Base-by-base conservation (phyloP, 83 land plant genomes). In the Picea abies region DNA sequence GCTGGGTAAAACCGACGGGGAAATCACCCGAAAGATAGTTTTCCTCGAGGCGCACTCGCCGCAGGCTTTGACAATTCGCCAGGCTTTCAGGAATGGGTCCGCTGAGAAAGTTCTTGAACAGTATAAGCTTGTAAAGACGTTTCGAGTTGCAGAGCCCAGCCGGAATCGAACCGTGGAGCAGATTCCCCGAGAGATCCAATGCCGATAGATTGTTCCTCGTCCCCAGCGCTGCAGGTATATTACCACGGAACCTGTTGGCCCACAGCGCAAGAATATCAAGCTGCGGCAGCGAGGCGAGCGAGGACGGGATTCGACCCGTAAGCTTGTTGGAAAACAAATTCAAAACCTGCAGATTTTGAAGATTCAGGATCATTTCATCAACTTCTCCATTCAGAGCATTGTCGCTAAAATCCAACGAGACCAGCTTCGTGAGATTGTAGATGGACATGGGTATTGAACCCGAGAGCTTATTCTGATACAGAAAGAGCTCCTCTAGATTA, bases 101-200 rank as follows among this genome's bases (percentile, higher is more conserved):
- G 0, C 62, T 32, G 10, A 91, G 86, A 25, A 67, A 81, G 69
- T 91, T 91, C 1, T 85, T 79, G 65, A 91, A 89, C 56, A 91
- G 86, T 26, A 91, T 89, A 23, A 91, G 85, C 83, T 89, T 89
- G 60, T 75, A 87, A 49, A 91, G 88, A 6, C 37, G 52, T 26
- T 85, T 81, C 1, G 89, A 83, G 29, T 47, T 25, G 68, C 93
- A 91, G 12, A 91, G 80, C 4, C 63, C 44, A 1, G 37, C 84
- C 0, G 93, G 93, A 9, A 91, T 84, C 25, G 52, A 41, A 9
- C 93, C 93, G 15, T 83, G 71, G 63, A 91, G 88, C 2, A 41
- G 26, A 67, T 91, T 91, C 12, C 90, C 79, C 6, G 93, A 91
- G 16, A 91, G 85, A 85, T 91, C 93, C 12, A 91, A 60, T 0